Evolutionary conservation across 805 yeast species (phyloP), one percentile per base, ranked within the genome.

Genomic region (Sugiyamaella floridensis): DNA sequence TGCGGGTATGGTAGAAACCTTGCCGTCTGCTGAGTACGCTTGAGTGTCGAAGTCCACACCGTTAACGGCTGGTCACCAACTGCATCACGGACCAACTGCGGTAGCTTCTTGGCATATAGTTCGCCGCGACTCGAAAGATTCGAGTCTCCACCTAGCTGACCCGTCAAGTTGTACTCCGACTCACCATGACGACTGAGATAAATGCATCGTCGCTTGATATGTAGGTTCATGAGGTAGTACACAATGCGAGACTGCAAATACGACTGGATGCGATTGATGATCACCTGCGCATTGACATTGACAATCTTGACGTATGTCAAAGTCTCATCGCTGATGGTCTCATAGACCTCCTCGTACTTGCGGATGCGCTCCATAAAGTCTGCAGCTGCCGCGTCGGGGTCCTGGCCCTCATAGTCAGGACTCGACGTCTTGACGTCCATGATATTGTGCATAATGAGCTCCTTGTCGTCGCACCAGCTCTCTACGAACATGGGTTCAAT

Each of bases 131-230:
- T 85, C 48, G 92, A 83, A 50, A 92, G 74, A 60, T 83, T 79
- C 2, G 96, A 86, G 71, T 92, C 97, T 18, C 98, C 99, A 34
- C 99, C 99, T 58, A 93, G 87, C 68, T 89, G 89, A 29, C 97
- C 97, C 48, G 89, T 89, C 54, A 93, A 76, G 67, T 93, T 93
- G 71, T 84, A 93, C 66, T 82, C 83, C 2, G 95, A 85, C 71
- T 93, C 99, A 26, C 99, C 99, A 64, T 93, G 99, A 61, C 99
- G 80, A 47, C 96, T 87, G 47, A 93, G 76, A 92, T 96, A 93
- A 56, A 93, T 89, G 58, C 85, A 79, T 57, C 98, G 79, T 26
- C 97, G 96, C 66, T 88, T 87, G 61, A 89, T 86, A 67, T 90
- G 97, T 60, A 93, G 73, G 65, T 93, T 93, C 97, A 93, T 90